phyloP scores from a whole-genome alignment of 192 early-diverging fungal species.

The Blastocladiella britannica region DNA sequence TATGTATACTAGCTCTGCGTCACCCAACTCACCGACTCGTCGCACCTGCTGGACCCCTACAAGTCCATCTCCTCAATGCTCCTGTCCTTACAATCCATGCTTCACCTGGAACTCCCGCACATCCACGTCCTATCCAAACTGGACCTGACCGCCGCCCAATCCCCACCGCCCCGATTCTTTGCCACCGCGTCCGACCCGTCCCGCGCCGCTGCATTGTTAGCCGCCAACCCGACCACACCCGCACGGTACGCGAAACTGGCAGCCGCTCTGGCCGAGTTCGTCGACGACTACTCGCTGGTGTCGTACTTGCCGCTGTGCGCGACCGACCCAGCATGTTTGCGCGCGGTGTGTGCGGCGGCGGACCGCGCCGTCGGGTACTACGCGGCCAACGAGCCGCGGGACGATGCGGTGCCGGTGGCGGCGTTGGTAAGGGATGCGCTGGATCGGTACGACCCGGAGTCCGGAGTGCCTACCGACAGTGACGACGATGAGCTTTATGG shows the following conservation, averaged over 20 bases:
- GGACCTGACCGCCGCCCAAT: slow-evolving; percentile 30
- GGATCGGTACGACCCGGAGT: background rate
- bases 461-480: too few species aligned
- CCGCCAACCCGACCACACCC: too few species aligned
- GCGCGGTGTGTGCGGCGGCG: background rate
- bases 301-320: slow-evolving; percentile 70
- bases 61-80: slow-evolving; percentile 84
- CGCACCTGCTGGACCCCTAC: slow-evolving; percentile 75
- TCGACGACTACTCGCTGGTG: slow-evolving; percentile 81
- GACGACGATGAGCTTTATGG: too few species aligned
- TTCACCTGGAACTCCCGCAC: slow-evolving; percentile 32
- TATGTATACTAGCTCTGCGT: slow-evolving; percentile 35
- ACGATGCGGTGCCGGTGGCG: background rate
- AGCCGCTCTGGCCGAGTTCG: slow-evolving; percentile 63
- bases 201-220: too few species aligned
- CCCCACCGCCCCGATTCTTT: too few species aligned
- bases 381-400: background rate
- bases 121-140: slow-evolving; percentile 33
- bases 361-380: background rate
- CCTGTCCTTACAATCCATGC: slow-evolving; percentile 56
- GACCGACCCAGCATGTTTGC: background rate
- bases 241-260: slow-evolving; percentile 49
- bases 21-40: slow-evolving; percentile 75
- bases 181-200: too few species aligned
- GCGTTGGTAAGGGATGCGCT: background rate